phyloP scores from a whole-genome alignment of 2,329 filamentous ascomycete species.

The Pezicula neosporulosa region DNA sequence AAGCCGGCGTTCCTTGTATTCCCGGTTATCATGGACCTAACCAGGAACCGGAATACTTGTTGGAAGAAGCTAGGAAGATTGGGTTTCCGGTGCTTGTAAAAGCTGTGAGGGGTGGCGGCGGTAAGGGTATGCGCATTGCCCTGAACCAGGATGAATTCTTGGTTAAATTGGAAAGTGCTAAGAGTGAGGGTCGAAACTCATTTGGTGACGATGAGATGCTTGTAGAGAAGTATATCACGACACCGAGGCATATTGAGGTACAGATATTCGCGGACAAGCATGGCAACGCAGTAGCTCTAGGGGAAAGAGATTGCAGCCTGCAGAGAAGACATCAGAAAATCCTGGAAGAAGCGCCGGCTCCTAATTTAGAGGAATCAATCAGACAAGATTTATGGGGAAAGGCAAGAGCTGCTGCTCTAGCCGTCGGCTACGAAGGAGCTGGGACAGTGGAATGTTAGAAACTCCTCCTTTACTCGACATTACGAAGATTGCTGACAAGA shows the following conservation, averaged over 20 bases:
- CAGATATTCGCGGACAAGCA: conserved; percentile 84
- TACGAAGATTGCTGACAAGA: conserved; percentile 36
- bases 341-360: conserved; percentile 83
- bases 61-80: conserved; percentile 68
- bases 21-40: conserved; percentile 91
- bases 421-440: conserved; percentile 83
- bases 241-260: conserved; percentile 82
- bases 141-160: conserved; percentile 64
- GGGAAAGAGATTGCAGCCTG: conserved; percentile 84
- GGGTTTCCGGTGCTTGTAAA: conserved; percentile 73
- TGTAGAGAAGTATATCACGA: conserved; percentile 78
- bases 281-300: conserved; percentile 77
- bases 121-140: conserved; percentile 82
- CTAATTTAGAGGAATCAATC: conserved; percentile 56
- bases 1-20: conserved; percentile 92
- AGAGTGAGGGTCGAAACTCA: conserved; percentile 71
- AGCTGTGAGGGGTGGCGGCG: conserved; percentile 76
- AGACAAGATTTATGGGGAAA: conserved; percentile 62
- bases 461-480: conserved; percentile 37
- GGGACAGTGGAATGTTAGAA: conserved; percentile 81
- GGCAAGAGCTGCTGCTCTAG: conserved; percentile 63
- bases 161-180: conserved; percentile 66
- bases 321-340: conserved; percentile 89
- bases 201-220: conserved; percentile 85
- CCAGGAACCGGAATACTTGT: conserved; percentile 61